phyloP scores from a whole-genome alignment of 1,139 yeast genomes.

The Hyphopichia buzzinii region DNA sequence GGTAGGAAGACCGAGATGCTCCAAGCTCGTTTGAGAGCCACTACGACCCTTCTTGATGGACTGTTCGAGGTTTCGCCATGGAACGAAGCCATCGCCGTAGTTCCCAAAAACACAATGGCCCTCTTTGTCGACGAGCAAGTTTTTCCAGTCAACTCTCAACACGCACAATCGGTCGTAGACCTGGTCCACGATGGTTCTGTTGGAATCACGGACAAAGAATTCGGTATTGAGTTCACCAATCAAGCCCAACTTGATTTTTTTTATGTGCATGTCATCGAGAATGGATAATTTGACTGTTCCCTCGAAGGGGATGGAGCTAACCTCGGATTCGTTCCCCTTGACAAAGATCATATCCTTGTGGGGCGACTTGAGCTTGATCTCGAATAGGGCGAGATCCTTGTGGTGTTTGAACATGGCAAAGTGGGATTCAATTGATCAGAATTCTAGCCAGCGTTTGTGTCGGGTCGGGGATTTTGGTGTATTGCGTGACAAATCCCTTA shows the following conservation, averaged over 20 bases:
- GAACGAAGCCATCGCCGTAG: conserved; percentile 34
- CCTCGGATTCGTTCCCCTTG: conserved; percentile 57
- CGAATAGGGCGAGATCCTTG: conserved; percentile 28
- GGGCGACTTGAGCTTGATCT: conserved; percentile 43
- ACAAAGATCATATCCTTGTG: conserved; percentile 54
- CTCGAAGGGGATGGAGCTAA: conserved; percentile 49
- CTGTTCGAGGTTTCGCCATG: conserved; percentile 10
- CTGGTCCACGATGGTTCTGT: conserved; percentile 38
- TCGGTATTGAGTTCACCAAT: conserved; percentile 56
- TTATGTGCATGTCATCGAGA: conserved; percentile 50
- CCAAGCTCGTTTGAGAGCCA: background rate
- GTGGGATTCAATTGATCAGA: no score
- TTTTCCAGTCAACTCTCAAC: conserved; percentile 59
- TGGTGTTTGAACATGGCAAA: conserved; percentile 23
- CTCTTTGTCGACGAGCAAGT: conserved; percentile 45
- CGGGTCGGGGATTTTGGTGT: no score
- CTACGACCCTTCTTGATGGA: conserved; percentile 4
- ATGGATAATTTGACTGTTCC: conserved; percentile 59
- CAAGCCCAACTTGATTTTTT: conserved; percentile 44
- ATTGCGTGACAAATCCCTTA: no score
- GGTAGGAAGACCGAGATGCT: background rate
- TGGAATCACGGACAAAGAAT: conserved; percentile 43
- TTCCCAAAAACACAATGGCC: conserved; percentile 47
- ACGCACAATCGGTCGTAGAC: conserved; percentile 50
- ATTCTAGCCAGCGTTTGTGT: no score